Evolutionary conservation across 352 stramenopile genomes (phyloP).

Genomic region (Globisporangium irregulare): DNA sequence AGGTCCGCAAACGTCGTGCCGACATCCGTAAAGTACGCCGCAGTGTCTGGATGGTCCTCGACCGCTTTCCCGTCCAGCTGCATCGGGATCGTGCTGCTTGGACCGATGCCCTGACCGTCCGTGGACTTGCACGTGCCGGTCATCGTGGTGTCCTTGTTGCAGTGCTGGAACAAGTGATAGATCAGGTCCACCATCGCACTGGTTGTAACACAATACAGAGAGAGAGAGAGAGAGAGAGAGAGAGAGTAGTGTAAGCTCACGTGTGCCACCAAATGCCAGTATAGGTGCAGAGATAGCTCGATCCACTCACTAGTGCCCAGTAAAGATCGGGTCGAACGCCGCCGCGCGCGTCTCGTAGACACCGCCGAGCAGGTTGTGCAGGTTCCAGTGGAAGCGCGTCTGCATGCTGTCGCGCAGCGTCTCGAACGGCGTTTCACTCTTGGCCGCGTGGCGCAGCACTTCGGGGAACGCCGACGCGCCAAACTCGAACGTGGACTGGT

Average conservation of each 20-base stretch:
- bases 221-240: neutral
- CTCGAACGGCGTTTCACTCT: conserved; percentile 29
- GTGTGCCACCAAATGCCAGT: neutral
- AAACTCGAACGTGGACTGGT: conserved; percentile 62
- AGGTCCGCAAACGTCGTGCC: conserved; percentile 33
- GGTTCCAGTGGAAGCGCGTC: conserved; percentile 37
- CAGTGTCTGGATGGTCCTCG: conserved; percentile 20
- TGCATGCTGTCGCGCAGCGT: conserved; percentile 33
- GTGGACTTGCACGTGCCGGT: conserved; percentile 23
- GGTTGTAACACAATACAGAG: neutral
- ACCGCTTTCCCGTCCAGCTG: conserved; percentile 24
- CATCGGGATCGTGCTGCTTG: conserved; percentile 31
- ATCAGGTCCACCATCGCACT: conserved; percentile 53
- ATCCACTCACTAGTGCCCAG: conserved; percentile 32
- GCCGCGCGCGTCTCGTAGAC: conserved; percentile 34
- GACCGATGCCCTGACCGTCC: conserved; percentile 18
- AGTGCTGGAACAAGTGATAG: conserved; percentile 65
- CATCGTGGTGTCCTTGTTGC: conserved; percentile 38
- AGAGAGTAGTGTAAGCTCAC: neutral
- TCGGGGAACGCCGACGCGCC: conserved; percentile 59
- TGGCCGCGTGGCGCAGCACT: conserved; percentile 41
- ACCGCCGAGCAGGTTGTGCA: conserved; percentile 37
- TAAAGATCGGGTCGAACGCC: conserved; percentile 37
- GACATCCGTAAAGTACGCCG: conserved; percentile 22
- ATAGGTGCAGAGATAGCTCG: neutral